Evolutionary conservation across 2,329 filamentous ascomycete species (phyloP).

Genomic region (Trichoderma asperellum): DNA sequence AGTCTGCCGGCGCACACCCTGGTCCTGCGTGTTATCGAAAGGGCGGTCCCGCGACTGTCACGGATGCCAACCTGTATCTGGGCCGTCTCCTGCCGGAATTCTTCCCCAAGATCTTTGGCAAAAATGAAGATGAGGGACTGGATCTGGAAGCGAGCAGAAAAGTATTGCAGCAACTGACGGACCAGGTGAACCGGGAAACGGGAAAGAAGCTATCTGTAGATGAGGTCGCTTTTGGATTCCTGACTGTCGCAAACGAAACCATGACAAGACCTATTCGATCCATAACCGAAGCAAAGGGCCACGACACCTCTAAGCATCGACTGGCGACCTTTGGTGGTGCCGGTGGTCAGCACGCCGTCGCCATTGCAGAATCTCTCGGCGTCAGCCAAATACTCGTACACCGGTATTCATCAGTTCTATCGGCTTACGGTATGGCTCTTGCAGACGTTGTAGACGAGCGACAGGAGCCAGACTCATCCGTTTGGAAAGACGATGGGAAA

Average conservation of each 20-base stretch:
- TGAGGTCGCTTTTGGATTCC: constrained; percentile 85
- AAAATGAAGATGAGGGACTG: constrained; percentile 80
- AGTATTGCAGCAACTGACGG: constrained; percentile 74
- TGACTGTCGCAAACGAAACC: constrained; percentile 87
- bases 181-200: constrained; percentile 77
- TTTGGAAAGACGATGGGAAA: constrained; percentile 63
- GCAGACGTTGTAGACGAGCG: constrained; percentile 92
- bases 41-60: constrained; percentile 87
- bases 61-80: constrained; percentile 86
- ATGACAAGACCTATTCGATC: constrained; percentile 91
- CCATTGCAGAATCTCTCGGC: constrained; percentile 81
- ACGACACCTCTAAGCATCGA: constrained; percentile 88
- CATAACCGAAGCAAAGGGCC: constrained; percentile 88
- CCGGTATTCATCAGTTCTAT: constrained; percentile 84
- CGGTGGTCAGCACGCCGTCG: constrained; percentile 89
- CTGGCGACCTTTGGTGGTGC: constrained; percentile 91
- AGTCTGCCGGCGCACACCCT: constrained; percentile 86
- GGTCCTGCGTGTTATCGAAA: constrained; percentile 92
- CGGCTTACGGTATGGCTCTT: constrained; percentile 89
- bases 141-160: constrained; percentile 76
- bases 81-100: constrained; percentile 85
- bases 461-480: constrained; percentile 72
- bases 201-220: constrained; percentile 74
- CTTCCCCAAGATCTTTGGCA: constrained; percentile 94
- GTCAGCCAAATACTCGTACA: constrained; percentile 86